Percentiles rank a stretch among this genome's conserved stretches.
Conservation (phyloP, 352 stramenopile species). For the Phytophthora sojae region DNA sequence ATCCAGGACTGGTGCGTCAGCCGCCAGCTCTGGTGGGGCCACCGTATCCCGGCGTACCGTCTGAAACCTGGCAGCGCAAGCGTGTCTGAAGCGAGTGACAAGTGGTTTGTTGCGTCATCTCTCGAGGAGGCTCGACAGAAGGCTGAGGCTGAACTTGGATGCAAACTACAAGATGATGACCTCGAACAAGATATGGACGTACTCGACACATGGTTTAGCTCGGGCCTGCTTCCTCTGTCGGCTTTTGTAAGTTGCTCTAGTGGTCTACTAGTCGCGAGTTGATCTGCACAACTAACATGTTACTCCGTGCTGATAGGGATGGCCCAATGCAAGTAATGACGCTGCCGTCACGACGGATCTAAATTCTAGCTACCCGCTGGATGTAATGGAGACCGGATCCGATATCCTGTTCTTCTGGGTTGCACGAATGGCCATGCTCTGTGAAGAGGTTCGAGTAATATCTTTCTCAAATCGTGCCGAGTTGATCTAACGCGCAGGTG, state of each 20-base stretch:
- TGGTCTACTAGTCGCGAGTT: constrained; percentile 46
- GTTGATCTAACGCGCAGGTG: neutral
- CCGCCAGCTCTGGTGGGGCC: constrained; percentile 99
- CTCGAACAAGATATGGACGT: constrained; percentile 98
- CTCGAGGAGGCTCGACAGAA: constrained; percentile 92
- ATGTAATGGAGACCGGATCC: constrained; percentile 92
- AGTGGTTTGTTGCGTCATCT: constrained; percentile 96
- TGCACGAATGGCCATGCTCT: constrained; percentile 99
- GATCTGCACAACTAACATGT: neutral
- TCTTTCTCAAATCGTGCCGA: neutral
- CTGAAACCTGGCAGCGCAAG: constrained; percentile 43
- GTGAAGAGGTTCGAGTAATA: constrained; percentile 89
- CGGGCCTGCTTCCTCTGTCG: constrained; percentile 95
- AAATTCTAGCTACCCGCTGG: constrained; percentile 60
- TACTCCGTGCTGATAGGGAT: constrained; percentile 70
- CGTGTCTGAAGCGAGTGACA: constrained; percentile 37
- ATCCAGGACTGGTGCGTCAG: constrained; percentile 99
- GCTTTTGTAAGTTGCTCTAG: constrained; percentile 56
- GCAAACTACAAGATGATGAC: constrained; percentile 70
- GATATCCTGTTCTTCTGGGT: constrained; percentile 99
- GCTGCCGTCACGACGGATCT: constrained; percentile 35
- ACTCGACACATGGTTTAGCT: constrained; percentile 99
- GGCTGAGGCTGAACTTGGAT: constrained; percentile 86
- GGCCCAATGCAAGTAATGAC: constrained; percentile 89
- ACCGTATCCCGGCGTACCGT: constrained; percentile 98